These are phyloP conservation scores for Candida pseudoglaebosa DNA, from an alignment of 805 yeast species.

Conservation along the genomic window DNA sequence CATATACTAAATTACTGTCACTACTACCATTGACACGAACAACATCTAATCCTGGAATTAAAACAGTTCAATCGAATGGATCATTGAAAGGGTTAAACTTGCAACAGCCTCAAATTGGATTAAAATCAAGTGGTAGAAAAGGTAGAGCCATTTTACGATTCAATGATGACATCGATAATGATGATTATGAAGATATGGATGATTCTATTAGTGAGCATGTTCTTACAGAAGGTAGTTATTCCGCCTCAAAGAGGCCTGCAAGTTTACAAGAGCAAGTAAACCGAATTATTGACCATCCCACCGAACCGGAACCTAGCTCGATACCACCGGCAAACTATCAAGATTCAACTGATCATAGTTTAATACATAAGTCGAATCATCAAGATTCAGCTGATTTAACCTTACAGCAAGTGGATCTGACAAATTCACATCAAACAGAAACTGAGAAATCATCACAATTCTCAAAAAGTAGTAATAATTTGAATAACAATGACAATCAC, in stretches of 20 bases:
- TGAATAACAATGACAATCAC: not conserved
- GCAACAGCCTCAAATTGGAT: slow-evolving; percentile 17
- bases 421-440: not conserved
- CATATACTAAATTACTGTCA: slow-evolving; percentile 32
- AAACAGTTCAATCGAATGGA: slow-evolving; percentile 28
- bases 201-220: slow-evolving; percentile 5
- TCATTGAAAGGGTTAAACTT: slow-evolving; percentile 28
- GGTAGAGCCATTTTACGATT: slow-evolving; percentile 37
- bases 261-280: slow-evolving; percentile 10
- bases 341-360: too few species aligned
- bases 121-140: slow-evolving; percentile 33
- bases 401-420: too few species aligned
- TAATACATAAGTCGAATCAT: too few species aligned
- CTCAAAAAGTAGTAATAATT: slow-evolving; percentile 1
- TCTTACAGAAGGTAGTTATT: not conserved
- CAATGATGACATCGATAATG: slow-evolving; percentile 34
- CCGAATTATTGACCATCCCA: slow-evolving; percentile 7
- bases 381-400: too few species aligned
- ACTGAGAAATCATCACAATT: not conserved
- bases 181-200: slow-evolving; percentile 35
- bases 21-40: slow-evolving; percentile 37
- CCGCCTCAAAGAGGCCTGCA: not conserved
- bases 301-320: not conserved
- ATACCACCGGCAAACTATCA: too few species aligned
- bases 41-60: slow-evolving; percentile 24